Evolutionary conservation across 1,284 basidiomycete genomes (phyloP).

Genomic region (Ceratobasidium theobromae): DNA sequence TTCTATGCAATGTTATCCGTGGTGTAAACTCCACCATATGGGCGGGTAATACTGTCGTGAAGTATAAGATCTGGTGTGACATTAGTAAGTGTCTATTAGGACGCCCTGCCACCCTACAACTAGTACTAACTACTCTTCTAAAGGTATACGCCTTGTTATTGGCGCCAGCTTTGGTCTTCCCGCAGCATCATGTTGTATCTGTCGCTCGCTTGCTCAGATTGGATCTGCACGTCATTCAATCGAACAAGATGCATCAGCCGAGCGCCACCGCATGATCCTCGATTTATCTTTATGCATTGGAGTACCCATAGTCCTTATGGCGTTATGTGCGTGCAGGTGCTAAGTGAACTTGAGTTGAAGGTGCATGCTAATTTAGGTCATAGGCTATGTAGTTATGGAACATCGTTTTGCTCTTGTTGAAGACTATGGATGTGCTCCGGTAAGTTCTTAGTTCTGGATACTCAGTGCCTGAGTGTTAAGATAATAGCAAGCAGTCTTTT

Average conservation of each 20-base stretch:
- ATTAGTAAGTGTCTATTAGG: slow-evolving; percentile 42
- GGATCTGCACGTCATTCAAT: slow-evolving; percentile 41
- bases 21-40: slow-evolving; percentile 55
- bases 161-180: slow-evolving; percentile 40
- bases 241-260: slow-evolving; percentile 38
- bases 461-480: background rate
- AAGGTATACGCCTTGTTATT: slow-evolving; percentile 39
- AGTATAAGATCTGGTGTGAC: slow-evolving; percentile 46
- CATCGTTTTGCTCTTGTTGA: slow-evolving; percentile 67
- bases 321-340: slow-evolving; percentile 59
- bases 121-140: slow-evolving; percentile 1
- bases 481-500: slow-evolving; percentile 43
- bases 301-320: slow-evolving; percentile 58
- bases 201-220: slow-evolving; percentile 44
- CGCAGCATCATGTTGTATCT: slow-evolving; percentile 43
- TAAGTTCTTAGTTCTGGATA: background rate
- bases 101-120: slow-evolving; percentile 26
- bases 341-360: background rate
- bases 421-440: slow-evolving; percentile 62
- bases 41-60: slow-evolving; percentile 41
- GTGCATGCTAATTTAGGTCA: background rate
- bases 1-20: slow-evolving; percentile 53
- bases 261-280: slow-evolving; percentile 47
- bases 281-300: slow-evolving; percentile 57
- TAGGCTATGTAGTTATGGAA: slow-evolving; percentile 66